Conservation (phyloP, 2,329 filamentous ascomycete genomes). For the Pseudogymnoascus sp. region DNA sequence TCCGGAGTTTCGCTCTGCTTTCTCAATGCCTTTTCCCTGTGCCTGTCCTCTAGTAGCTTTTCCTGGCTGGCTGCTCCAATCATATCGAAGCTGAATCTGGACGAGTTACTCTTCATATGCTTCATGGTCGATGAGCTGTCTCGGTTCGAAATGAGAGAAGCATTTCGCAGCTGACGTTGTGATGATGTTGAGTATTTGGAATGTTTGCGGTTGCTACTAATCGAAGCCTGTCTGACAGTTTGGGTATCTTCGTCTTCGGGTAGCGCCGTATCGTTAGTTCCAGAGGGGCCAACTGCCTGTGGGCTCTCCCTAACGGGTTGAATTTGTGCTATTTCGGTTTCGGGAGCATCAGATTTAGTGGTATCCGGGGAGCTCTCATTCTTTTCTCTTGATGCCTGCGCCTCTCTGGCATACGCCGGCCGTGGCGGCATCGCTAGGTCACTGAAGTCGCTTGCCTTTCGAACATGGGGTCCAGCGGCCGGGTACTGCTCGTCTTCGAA, state of each 20-base stretch:
- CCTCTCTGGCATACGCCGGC: constrained; percentile 23
- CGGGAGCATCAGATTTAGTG: neutral
- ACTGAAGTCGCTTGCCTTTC: constrained; percentile 27
- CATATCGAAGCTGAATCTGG: constrained; percentile 77
- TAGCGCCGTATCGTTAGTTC: neutral
- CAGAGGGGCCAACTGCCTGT: neutral
- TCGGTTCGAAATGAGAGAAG: constrained; percentile 41
- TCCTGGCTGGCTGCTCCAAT: constrained; percentile 60
- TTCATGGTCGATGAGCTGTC: constrained; percentile 41
- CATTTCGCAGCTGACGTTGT: constrained; percentile 25
- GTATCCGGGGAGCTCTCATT: constrained; percentile 12
- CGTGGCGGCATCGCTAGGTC: constrained; percentile 24
- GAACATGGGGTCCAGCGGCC: constrained; percentile 28
- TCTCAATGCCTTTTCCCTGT: constrained; percentile 58
- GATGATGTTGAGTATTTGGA: constrained; percentile 31
- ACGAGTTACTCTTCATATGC: constrained; percentile 70
- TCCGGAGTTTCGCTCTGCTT: constrained; percentile 40
- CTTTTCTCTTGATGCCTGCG: constrained; percentile 18
- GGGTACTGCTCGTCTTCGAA: constrained; percentile 42
- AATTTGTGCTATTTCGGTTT: constrained; percentile 16
- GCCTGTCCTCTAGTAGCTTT: constrained; percentile 64
- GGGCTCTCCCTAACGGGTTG: constrained; percentile 16
- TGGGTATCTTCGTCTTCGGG: constrained; percentile 10
- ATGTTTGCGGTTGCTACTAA: constrained; percentile 14
- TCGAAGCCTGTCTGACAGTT: constrained; percentile 14